Evolutionary conservation across 306 rosid genomes (phyloP).

Genomic region (Trifolium pratense): DNA sequence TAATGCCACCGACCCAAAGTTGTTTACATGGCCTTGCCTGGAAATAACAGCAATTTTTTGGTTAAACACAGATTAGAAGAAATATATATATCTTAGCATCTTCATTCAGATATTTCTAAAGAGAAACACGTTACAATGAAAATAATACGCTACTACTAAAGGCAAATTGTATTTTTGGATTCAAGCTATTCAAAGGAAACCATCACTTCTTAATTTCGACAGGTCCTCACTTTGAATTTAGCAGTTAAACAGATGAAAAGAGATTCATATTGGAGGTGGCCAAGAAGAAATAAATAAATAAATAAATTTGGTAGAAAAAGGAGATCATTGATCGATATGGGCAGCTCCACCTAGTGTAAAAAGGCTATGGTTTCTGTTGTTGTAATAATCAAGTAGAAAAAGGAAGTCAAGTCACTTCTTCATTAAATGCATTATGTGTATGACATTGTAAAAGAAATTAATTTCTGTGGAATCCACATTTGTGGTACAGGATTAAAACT

Average conservation of each 20-base stretch:
- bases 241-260: conserved; percentile 28
- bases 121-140: conserved; percentile 2
- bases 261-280: background rate
- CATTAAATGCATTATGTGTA: background rate
- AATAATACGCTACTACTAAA: conserved; percentile 10
- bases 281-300: conserved; percentile 20
- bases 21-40: conserved; percentile 90
- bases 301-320: background rate
- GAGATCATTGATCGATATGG: background rate
- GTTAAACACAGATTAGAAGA: conserved; percentile 34
- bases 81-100: background rate
- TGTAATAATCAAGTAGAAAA: background rate
- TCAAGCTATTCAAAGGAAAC: conserved; percentile 9
- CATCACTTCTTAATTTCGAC: background rate
- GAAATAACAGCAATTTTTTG: conserved; percentile 34
- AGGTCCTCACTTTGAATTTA: background rate
- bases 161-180: background rate
- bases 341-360: background rate
- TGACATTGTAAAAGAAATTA: background rate
- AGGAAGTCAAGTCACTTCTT: background rate
- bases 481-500: background rate
- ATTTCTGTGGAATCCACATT: background rate
- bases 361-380: background rate
- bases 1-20: conserved; percentile 98
- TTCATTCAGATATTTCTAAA: background rate